Base-by-base conservation (phyloP, 805 yeast genomes). In the Saccharomyces mikatae region DNA sequence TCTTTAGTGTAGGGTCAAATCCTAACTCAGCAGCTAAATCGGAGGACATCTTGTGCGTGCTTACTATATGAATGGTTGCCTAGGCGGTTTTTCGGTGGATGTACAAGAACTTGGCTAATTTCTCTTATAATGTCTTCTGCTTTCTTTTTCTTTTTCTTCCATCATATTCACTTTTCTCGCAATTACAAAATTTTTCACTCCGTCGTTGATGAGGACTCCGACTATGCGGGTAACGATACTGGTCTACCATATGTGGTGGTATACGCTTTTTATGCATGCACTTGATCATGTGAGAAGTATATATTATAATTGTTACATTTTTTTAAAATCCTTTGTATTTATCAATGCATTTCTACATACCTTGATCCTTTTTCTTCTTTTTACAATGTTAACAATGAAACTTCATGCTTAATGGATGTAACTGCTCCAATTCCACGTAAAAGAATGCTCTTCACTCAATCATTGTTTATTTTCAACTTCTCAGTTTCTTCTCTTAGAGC, bases 1-100 rank as follows among this genome's bases (percentile, higher is more conserved):
- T 86, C 74, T 84, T 84, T 69, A 85, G 75, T 47, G 83, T 72
- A 54, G 89, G 88, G 70, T 86, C 94, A 69, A 86, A 84, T 56
- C 89, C 91, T 61, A 74, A 62, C 53, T 72, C 75, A 48, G 66
- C 66, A 28, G 71, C 71, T 60, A 70, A 56, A 54, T 69, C 74
- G 47, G 74, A 62, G 27, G 67, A 61, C 66, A 62, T 62, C 17
- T 44, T 47, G 46, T 48, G 26, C 41, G 27, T 48, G 50, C 27
- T 26, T 17, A 21, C 10, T 46, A 27, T 27, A 21, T 46, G 48
- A 21, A 17, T 26, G 48, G 48, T 27, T 22, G n/a, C 21, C 29
- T 27, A 28, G 30, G 17, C n/a, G 30, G n/a, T 22, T 46, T 46
- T 46, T 46, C 22, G 17, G 24, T 10, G 17, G 44, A 36, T 17